Percentiles rank a stretch among this genome's conserved stretches.
Evolutionary conservation across 192 early-diverging fungal genomes (phyloP).

Genomic region (Mortierella claussenii): DNA sequence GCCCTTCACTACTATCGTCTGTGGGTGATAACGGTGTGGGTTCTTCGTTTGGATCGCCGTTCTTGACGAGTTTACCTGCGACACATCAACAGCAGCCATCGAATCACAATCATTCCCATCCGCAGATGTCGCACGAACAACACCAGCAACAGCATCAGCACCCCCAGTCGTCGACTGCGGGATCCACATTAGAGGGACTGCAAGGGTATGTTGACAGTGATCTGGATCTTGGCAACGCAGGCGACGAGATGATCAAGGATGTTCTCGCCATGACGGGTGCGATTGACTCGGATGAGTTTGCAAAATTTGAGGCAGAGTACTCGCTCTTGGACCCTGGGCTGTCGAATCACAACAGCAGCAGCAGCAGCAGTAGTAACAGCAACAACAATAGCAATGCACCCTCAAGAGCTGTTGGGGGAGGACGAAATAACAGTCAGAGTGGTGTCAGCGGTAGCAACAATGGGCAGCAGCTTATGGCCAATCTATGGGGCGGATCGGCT

Average conservation of each 20-base stretch:
- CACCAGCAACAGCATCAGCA: slow-evolving; percentile 12
- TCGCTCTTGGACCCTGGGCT: slow-evolving; percentile 17
- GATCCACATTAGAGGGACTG: slow-evolving; percentile 5
- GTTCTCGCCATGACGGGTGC: slow-evolving; percentile 46
- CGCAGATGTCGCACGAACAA: slow-evolving; percentile 9
- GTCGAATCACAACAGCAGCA: not conserved
- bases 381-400: slow-evolving; percentile 3
- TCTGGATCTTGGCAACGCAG: slow-evolving; percentile 41
- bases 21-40: slow-evolving; percentile 7
- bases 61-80: slow-evolving; percentile 34
- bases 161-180: slow-evolving; percentile 5
- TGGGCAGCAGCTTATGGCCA: slow-evolving; percentile 11
- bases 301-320: slow-evolving; percentile 33
- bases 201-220: slow-evolving; percentile 19
- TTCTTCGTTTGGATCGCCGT: slow-evolving; percentile 30
- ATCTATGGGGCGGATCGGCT: slow-evolving; percentile 11
- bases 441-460: slow-evolving; percentile 8
- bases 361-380: not conserved
- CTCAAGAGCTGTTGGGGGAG: slow-evolving; percentile 28
- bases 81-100: slow-evolving; percentile 18
- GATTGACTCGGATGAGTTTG: slow-evolving; percentile 45
- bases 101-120: too few species aligned
- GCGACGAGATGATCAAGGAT: slow-evolving; percentile 49
- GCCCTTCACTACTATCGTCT: slow-evolving; percentile 24
- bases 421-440: slow-evolving; percentile 6